Base-by-base conservation (phyloP, 1,284 basidiomycete genomes). In the Ustilago loliicola region DNA sequence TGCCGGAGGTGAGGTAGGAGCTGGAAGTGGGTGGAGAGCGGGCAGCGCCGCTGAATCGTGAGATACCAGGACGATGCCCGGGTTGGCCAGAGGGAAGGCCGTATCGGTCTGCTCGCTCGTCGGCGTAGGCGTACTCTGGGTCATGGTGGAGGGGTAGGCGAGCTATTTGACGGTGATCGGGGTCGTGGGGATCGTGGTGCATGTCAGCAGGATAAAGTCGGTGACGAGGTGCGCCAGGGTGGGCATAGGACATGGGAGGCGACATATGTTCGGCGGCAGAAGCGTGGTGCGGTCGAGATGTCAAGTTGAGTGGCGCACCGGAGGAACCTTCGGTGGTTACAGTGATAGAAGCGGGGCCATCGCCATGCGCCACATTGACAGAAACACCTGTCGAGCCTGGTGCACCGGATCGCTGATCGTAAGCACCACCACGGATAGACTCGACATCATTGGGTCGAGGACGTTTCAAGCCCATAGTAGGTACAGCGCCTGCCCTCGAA, bases 361-460 rank as follows among this genome's bases (percentile, higher is more conserved):
- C 73, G n/a, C 61, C 68, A 34, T 76, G 73, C 6, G 64, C 64
- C 1, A 76, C 68, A 30, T 57, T 76, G 42, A 67, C 65, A 10
- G 68, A 67, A 3, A 65, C 55, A 3, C 53, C 59, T 6, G 30
- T 52, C 0, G 63, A 45, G 11, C 25, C 54, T 2, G 60, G 40
- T n/a, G 56, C 63, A 29, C 47, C 29, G 1, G 68, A 65, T 10
- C 63, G 73, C 17, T 48, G 61, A 3, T 71, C 68, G 29, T 61
- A 71, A 11, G 45, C 47, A 47, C 19, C 32, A 38, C 15, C 27
- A 6, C 61, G 67, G 9, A 53, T 4, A 13, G 61, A 47, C 5
- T 69, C 67, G 42, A 23, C 32, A 9, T 69, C 73, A 29, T 34
- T 45, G 15, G 60, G 64, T 48, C 68, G 68, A 21, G 73, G 45